A percentile compares a stretch with the other conserved stretches of the same genome.
phyloP scores from a whole-genome alignment of 2,329 filamentous ascomycete genomes.

The Acrodontium crateriforme region DNA sequence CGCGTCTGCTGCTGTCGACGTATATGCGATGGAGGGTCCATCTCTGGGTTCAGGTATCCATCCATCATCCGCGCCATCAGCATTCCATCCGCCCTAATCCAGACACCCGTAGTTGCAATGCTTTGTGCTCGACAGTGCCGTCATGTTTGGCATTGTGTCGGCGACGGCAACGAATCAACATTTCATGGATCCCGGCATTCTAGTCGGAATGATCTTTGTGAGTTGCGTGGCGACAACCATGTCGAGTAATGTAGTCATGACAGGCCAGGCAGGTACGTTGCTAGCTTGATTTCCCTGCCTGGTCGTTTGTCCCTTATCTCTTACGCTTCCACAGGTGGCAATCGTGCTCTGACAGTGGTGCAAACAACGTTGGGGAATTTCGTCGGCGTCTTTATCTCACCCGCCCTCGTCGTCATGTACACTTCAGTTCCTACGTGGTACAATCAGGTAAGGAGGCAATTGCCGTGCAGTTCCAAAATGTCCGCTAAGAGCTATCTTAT shows the following conservation, averaged over 20 bases:
- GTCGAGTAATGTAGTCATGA: constrained; percentile 62
- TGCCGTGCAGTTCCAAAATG: too few relatives aligned
- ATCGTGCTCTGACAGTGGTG: constrained; percentile 33
- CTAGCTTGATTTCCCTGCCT: too few relatives aligned
- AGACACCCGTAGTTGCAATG: too few relatives aligned
- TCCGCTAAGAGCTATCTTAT: too few relatives aligned
- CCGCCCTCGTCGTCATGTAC: constrained; percentile 49
- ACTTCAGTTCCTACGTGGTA: constrained; percentile 41
- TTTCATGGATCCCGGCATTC: constrained; percentile 48
- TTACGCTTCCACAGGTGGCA: constrained; percentile 31
- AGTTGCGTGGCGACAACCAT: constrained; percentile 61
- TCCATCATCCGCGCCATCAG: too few relatives aligned
- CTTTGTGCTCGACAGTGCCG: constrained; percentile 50
- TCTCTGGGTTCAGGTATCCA: constrained; percentile 51
- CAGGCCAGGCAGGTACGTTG: too few relatives aligned
- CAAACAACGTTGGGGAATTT: constrained; percentile 60
- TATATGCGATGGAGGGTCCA: constrained; percentile 55
- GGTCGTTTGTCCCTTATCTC: constrained; percentile 57
- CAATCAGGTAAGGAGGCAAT: too few relatives aligned
- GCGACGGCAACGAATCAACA: constrained; percentile 34
- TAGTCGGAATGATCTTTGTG: constrained; percentile 54
- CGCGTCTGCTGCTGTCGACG: constrained; percentile 46
- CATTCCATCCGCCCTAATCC: too few relatives aligned
- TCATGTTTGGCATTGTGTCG: constrained; percentile 44
- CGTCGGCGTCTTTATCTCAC: constrained; percentile 52